These are phyloP conservation scores for Ophiostoma angusticollis DNA, from an alignment of 2,329 filamentous ascomycete species.

Conservation along the genomic window DNA sequence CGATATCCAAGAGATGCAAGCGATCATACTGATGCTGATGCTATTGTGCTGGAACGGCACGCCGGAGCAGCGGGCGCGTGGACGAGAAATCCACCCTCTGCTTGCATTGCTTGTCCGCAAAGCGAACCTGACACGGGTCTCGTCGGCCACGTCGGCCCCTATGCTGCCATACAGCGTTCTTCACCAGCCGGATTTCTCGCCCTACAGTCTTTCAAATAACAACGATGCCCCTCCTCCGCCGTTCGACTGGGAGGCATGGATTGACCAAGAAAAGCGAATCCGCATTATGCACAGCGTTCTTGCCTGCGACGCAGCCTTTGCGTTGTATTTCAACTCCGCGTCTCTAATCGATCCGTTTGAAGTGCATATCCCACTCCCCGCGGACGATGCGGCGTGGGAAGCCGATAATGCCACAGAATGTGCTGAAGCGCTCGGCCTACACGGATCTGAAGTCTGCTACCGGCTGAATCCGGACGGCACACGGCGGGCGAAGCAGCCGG, in stretches of 20 bases:
- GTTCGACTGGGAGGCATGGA: constrained; percentile 56
- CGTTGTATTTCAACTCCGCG: constrained; percentile 58
- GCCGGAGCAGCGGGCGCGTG: constrained; percentile 48
- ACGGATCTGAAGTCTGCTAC: constrained; percentile 42
- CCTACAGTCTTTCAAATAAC: constrained; percentile 10
- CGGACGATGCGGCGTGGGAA: constrained; percentile 64
- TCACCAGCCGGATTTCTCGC: constrained; percentile 40
- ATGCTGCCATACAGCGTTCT: constrained; percentile 24
- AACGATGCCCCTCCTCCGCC: too few species aligned
- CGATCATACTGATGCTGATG: constrained; percentile 47
- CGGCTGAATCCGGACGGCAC: constrained; percentile 49
- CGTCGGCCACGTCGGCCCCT: constrained; percentile 14
- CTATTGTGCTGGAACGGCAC: constrained; percentile 60
- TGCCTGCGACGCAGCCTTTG: constrained; percentile 50
- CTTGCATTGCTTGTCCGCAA: constrained; percentile 45
- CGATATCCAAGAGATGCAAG: constrained; percentile 55
- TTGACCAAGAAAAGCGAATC: constrained; percentile 57
- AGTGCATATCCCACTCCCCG: constrained; percentile 53
- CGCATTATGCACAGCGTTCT: constrained; percentile 53
- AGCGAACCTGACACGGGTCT: constrained; percentile 42
- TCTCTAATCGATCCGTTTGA: constrained; percentile 52
- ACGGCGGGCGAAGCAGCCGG: constrained; percentile 49
- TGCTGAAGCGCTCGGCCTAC: constrained; percentile 50
- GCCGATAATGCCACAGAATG: constrained; percentile 46
- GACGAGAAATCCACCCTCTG: constrained; percentile 44